Base-by-base conservation (phyloP, 441 rosid genomes). In the Erodium chrysanthum region DNA sequence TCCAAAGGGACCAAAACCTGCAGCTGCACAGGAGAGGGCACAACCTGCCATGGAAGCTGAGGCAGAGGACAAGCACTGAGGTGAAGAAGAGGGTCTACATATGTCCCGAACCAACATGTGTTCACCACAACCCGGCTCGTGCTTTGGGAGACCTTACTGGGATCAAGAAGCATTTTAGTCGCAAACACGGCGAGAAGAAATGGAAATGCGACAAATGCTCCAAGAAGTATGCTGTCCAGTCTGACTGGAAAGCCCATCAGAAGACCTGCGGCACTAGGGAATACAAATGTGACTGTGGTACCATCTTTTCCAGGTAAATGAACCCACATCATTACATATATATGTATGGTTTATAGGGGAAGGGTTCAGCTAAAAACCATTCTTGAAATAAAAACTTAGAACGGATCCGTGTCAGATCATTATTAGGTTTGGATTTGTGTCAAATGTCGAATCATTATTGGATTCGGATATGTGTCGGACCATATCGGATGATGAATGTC, bases 241-340 rank as follows among this genome's bases (percentile, higher is more conserved):
- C 86, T 0, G 84, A 83, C 20, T 83, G 86, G 86, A 83, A 83
- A 67, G 86, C 86, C 46, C 86, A 83, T 66, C 83, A 77, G 40
- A 83, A 80, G 73, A 79, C 83, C 22, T 83, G 86, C 50, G 86
- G 83, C 4, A 83, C 86, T 0, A 70, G 83, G 60, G 86, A 81
- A 52, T 81, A 83, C 74, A 81, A 79, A 72, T 81, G 84, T 59
- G 84, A 81, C 7, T 83, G 86, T 44, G 86, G 86, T 6, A 83
- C 86, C 67, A 79, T 83, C 65, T 83, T 83, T 71, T 81, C 86
- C 70, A 78, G 86, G 84, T 83, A 11, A 68, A 48, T n/a, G 14
- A 14, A 1, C 9, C 0, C 18, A n/a, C 54, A 46, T 2, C 14
- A 11, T 42, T 9, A 1, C 48, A 42, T n/a, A n/a, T n/a, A n/a